Conservation (phyloP, 1,284 basidiomycete species). For the Malassezia restricta region DNA sequence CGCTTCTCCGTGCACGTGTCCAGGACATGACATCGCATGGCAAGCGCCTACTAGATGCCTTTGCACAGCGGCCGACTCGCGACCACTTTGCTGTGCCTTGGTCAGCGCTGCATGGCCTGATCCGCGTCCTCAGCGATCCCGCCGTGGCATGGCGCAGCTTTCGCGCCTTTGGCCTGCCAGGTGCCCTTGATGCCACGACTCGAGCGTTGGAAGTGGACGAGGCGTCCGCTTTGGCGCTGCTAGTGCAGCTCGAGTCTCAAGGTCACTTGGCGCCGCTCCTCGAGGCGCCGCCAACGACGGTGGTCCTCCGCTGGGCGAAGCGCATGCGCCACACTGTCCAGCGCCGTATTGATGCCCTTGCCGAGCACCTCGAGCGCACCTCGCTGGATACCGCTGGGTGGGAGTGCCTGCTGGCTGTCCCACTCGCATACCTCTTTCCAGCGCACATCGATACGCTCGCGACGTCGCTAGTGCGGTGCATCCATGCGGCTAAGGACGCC, state of each 20-base stretch:
- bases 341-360: background rate
- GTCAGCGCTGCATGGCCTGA: constrained; percentile 28
- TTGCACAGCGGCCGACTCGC: constrained; percentile 15
- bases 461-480: background rate
- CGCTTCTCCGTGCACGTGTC: constrained; percentile 32
- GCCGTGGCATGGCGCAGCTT: constrained; percentile 31
- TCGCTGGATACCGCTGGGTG: background rate
- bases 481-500: background rate
- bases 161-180: constrained; percentile 33
- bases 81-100: constrained; percentile 14
- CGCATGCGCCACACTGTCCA: background rate
- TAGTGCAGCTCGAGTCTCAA: constrained; percentile 18
- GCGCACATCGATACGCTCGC: background rate
- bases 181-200: constrained; percentile 28
- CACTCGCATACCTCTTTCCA: constrained; percentile 5
- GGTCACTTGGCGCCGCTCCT: constrained; percentile 8
- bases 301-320: constrained; percentile 10
- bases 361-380: background rate
- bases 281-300: constrained; percentile 11
- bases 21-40: constrained; percentile 36
- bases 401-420: background rate
- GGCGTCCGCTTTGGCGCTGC: constrained; percentile 22
- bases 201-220: constrained; percentile 2
- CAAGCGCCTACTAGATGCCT: constrained; percentile 7
- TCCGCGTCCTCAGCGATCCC: constrained; percentile 28